These are phyloP conservation scores for Mortierella sp. DNA, from an alignment of 371 early-diverging fungal genomes.

Conservation along the genomic window DNA sequence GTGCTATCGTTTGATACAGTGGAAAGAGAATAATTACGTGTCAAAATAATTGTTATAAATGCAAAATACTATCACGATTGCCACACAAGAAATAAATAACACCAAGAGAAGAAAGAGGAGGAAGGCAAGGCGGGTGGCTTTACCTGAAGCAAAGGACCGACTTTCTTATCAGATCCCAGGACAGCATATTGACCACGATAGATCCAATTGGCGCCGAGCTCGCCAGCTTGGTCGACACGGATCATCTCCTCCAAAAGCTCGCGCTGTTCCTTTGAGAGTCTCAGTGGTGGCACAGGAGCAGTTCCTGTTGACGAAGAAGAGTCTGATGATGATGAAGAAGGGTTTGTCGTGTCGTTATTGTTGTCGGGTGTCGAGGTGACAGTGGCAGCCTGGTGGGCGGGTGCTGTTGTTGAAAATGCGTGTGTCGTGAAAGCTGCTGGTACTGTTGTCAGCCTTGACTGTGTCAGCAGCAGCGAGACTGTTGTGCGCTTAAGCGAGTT, in stretches of 20 bases:
- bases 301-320: background rate
- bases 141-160: slow-evolving; percentile 82
- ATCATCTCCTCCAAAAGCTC: slow-evolving; percentile 74
- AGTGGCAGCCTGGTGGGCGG: background rate
- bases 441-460: background rate
- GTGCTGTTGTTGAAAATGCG: background rate
- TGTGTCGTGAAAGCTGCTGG: background rate
- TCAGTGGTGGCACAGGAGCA: slow-evolving; percentile 36
- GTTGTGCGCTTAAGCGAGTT: slow-evolving; percentile 1
- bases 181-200: slow-evolving; percentile 95
- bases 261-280: slow-evolving; percentile 53
- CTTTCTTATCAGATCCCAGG: slow-evolving; percentile 78
- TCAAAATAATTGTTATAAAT: background rate
- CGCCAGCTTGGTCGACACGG: slow-evolving; percentile 97
- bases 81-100: background rate
- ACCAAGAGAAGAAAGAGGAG: background rate
- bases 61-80: background rate
- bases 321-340: slow-evolving; percentile 20
- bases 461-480: background rate
- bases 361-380: background rate
- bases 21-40: background rate
- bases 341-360: background rate
- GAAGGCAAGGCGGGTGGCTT: background rate
- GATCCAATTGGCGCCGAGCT: slow-evolving; percentile 95
- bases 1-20: slow-evolving; percentile 63